Base-by-base conservation (phyloP, 2,329 filamentous ascomycete species). In the Colletotrichum scovillei region DNA sequence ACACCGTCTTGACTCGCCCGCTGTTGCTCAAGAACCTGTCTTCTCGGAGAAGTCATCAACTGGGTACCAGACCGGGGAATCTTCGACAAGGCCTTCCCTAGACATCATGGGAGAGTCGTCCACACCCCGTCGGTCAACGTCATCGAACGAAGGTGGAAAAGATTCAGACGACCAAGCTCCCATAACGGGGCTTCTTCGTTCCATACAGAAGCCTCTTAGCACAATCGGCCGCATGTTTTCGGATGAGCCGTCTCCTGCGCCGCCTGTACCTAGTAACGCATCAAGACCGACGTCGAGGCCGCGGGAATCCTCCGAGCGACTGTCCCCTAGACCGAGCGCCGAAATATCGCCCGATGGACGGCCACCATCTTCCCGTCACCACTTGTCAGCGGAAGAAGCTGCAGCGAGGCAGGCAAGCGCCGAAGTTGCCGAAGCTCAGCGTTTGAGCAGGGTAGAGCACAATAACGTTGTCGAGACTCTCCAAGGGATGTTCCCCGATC, bases 141-240 rank as follows among this genome's bases (percentile, higher is more conserved):
- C 84, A 2, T 90, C 88, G 14, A 88, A 88, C 67, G 90, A 89
- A 53, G 85, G 83, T 52, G 52, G 56, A 9, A 62, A 49, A 30
- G 86, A 87, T 69, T 85, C 81, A 80, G 94, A 96, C 49, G 95
- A 97, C 63, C 92, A 91, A 65, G 92, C 93, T 1, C 93, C 95
- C 56, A 96, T 98, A 30, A 91, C 92, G 52, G 95, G 96, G 1
- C 86, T 99, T 16, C 86, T 99, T 3, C 91, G 95, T 59, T 96
- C 95, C 0, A 98, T 99, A 69, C 96, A 98, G 82, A 93, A 91
- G 72, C 97, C 97, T 0, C 87, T 99, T 14, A 95, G 92, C 68
- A 97, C 94, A 0, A 98, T 99, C 74, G 97, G 97, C 3, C 91
- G 96, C 65, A 98, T 99, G 74, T 98, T 99, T 83, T 95, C 94